These are phyloP conservation scores for Schizosaccharomyces versatilis DNA, from an alignment of 1,139 yeast genomes.

Conservation along the genomic window DNA sequence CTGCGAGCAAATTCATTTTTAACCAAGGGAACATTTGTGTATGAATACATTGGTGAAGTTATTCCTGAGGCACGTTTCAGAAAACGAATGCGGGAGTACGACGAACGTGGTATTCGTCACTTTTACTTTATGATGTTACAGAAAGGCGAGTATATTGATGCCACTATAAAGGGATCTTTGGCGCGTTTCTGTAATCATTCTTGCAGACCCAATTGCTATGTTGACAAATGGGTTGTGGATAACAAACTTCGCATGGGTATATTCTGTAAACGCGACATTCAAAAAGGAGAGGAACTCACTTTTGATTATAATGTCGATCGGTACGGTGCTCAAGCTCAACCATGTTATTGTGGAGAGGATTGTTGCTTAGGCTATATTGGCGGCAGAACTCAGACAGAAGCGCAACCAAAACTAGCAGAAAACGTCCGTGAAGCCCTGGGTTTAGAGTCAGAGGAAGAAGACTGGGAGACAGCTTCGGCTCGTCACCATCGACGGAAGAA, in stretches of 20 bases:
- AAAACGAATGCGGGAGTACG: conserved; percentile 52
- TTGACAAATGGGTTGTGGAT: conserved; percentile 93
- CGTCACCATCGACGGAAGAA: conserved; percentile 13
- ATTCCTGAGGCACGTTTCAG: conserved; percentile 56
- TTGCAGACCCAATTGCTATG: conserved; percentile 81
- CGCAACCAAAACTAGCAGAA: conserved; percentile 58
- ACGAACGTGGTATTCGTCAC: conserved; percentile 48
- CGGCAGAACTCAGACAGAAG: conserved; percentile 71
- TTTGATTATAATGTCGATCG: conserved; percentile 92
- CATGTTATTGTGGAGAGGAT: conserved; percentile 82
- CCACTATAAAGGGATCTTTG: conserved; percentile 66
- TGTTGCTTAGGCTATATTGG: conserved; percentile 87
- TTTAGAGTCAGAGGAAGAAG: conserved; percentile 30
- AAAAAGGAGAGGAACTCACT: conserved; percentile 73
- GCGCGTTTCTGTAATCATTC: conserved; percentile 90
- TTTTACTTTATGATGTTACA: conserved; percentile 95
- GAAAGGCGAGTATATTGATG: conserved; percentile 81
- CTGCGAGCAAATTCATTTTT: conserved; percentile 45
- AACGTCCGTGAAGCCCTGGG: conserved; percentile 71
- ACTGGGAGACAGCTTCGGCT: conserved; percentile 16
- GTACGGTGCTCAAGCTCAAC: conserved; percentile 84
- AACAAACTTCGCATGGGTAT: conserved; percentile 84
- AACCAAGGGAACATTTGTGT: conserved; percentile 45
- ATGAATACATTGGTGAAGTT: conserved; percentile 88
- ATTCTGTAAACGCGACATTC: conserved; percentile 55